phyloP scores from a whole-genome alignment of 108 stramenopile genomes.

The Parietichytrium sp. region DNA sequence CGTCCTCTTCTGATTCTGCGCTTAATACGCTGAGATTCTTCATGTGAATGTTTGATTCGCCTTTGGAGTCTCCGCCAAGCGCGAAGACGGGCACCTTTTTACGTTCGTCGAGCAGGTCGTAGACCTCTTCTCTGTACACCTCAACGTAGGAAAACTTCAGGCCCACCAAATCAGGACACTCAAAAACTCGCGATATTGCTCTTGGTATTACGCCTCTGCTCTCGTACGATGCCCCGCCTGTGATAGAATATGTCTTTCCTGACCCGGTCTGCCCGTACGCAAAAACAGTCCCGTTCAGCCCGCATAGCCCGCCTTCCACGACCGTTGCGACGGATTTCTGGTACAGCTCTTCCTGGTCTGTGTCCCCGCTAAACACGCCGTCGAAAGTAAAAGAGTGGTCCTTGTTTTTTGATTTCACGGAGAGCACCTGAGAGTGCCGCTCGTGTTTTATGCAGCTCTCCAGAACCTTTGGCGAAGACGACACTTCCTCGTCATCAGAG shows the following conservation, averaged over 20 bases:
- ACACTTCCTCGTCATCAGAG: no score
- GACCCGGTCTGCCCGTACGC: conserved; percentile 67
- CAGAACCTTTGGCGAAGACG: no score
- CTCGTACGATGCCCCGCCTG: conserved; percentile 57
- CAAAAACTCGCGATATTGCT: conserved; percentile 57
- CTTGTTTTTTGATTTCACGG: no score
- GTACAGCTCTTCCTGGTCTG: neutral
- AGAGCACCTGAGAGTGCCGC: no score
- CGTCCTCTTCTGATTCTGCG: conserved; percentile 56
- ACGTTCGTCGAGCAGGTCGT: conserved; percentile 59
- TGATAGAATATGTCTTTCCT: conserved; percentile 68
- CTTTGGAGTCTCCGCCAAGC: conserved; percentile 46
- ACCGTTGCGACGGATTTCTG: neutral
- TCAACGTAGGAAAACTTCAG: conserved; percentile 58
- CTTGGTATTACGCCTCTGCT: conserved; percentile 62
- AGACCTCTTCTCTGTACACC: conserved; percentile 65
- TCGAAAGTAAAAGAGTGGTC: neutral
- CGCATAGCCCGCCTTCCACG: neutral
- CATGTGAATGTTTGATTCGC: conserved; percentile 36
- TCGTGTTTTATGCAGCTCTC: no score
- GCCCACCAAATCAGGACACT: neutral
- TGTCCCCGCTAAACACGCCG: conserved; percentile 9
- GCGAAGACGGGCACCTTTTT: neutral
- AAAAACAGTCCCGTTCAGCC: conserved; percentile 33
- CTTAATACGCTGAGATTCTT: conserved; percentile 39